phyloP scores from a whole-genome alignment of 2,329 filamentous ascomycete genomes.

The Ophiosphaerella herpotricha region DNA sequence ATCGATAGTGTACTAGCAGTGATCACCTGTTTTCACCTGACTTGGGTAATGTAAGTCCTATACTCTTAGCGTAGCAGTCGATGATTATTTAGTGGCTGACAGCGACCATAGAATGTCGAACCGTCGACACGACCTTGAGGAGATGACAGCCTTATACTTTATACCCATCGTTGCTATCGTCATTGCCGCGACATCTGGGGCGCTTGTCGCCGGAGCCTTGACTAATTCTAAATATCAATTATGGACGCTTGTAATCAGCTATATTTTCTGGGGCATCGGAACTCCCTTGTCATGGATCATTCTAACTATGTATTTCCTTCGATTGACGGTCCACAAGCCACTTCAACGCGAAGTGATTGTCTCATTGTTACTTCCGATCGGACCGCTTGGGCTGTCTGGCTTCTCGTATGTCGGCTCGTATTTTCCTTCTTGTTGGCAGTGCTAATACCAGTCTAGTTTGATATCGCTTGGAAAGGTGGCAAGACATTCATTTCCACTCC shows the following conservation, averaged over 20 bases:
- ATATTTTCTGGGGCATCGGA: constrained; percentile 69
- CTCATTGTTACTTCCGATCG: constrained; percentile 66
- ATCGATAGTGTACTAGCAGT: constrained; percentile 46
- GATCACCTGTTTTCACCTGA: constrained; percentile 5
- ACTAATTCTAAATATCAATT: constrained; percentile 57
- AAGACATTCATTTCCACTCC: neutral
- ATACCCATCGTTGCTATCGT: constrained; percentile 67
- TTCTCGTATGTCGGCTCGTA: neutral
- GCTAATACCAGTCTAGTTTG: neutral
- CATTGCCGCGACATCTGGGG: constrained; percentile 65
- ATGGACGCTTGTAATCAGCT: constrained; percentile 64
- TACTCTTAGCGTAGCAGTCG: neutral
- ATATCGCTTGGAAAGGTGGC: constrained; percentile 51
- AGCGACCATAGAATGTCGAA: constrained; percentile 1
- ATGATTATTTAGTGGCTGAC: neutral
- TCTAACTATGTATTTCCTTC: constrained; percentile 68
- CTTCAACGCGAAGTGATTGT: constrained; percentile 68
- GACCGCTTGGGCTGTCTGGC: constrained; percentile 57
- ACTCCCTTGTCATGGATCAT: constrained; percentile 62
- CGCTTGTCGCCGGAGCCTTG: constrained; percentile 63
- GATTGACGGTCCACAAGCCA: constrained; percentile 65
- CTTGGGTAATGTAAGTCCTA: constrained; percentile 53
- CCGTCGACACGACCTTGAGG: constrained; percentile 2
- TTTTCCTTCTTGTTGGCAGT: neutral
- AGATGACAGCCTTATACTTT: constrained; percentile 65